A percentile compares a stretch with the other conserved stretches of the same genome.
Evolutionary conservation across 75 land plant genomes (phyloP).

Genomic region (Cryptomeria japonica): DNA sequence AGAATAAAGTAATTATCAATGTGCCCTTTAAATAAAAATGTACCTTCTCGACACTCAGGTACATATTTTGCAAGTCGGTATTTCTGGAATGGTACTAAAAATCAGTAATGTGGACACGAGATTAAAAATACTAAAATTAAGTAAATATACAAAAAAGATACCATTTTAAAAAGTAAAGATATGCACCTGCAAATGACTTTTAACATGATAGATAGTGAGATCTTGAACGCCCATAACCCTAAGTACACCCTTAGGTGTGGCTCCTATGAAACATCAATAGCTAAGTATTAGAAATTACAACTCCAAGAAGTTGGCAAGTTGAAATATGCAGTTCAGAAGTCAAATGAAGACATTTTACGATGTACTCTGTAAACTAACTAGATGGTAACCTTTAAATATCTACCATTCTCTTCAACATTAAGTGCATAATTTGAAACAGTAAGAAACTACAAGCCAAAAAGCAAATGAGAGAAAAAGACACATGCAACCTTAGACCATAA

Average conservation of each 20-base stretch:
- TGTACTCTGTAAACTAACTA: neutral
- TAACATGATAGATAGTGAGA: slow-evolving; percentile 21
- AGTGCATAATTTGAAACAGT: neutral
- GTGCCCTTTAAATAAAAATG: neutral
- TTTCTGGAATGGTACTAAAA: slow-evolving; percentile 20
- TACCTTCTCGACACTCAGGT: slow-evolving; percentile 26
- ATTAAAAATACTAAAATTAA: neutral
- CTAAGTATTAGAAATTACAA: neutral
- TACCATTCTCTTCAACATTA: neutral
- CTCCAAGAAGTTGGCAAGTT: neutral
- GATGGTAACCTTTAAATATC: neutral
- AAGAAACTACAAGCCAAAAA: neutral
- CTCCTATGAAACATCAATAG: slow-evolving; percentile 12
- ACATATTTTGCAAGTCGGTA: slow-evolving; percentile 27
- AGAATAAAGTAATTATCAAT: neutral
- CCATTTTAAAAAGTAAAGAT: neutral
- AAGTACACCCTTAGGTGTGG: slow-evolving; percentile 33
- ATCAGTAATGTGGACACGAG: neutral
- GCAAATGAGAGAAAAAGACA: neutral
- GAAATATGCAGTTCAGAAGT: neutral
- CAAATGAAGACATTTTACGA: neutral
- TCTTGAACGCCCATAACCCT: slow-evolving; percentile 37
- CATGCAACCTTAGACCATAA: neutral
- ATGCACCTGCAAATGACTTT: slow-evolving; percentile 28
- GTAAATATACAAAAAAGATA: neutral